Evolutionary conservation across 2,329 filamentous ascomycete genomes (phyloP), one percentile per base, ranked within the genome.

Genomic region (Ascochyta viciae-villosae): DNA sequence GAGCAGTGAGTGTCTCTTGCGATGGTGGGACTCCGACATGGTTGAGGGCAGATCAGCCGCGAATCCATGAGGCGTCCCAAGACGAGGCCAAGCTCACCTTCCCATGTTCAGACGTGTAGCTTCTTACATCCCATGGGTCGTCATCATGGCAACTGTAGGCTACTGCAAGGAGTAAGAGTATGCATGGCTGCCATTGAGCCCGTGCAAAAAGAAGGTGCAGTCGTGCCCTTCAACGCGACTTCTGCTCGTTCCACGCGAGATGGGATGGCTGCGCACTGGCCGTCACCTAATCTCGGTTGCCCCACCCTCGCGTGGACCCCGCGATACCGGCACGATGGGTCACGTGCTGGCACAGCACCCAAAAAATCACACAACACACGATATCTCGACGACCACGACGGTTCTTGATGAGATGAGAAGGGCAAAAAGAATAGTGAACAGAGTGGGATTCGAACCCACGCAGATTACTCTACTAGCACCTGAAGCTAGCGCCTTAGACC

Each of bases 401-500:
- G 37, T 16, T 42, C 39, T 27, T 8, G 26, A n/a, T 15, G 10
- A 38, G 22, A 7, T 39, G 29, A 54, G 41, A 24, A 51, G 10
- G n/a, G 49, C 49, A 52, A 49, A 52, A 66, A 66, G 59, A 60
- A 68, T 70, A 43, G 40, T 74, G 72, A 74, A 58, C 49, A 72
- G 67, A 67, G 71, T 73, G 72, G 70, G 72, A 74, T 57, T 74
- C 70, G 70, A 71, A 72, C 71, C 66, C 71, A 71, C 71, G 70
- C 67, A 61, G 61, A 56, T 74, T 73, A 50, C 68, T 57, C 61
- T 61, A 74, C 70, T 68, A 73, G 72, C 68, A 74, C 71, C 71
- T 73, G 71, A 74, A 74, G 68, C 71, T 73, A 68, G 70, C 71
- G 71, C 71, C 71, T 68, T 74, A 71, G 49, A 73, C 71, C 70